phyloP scores from a whole-genome alignment of 192 early-diverging fungal species.

The Backusella parvicylindrica region DNA sequence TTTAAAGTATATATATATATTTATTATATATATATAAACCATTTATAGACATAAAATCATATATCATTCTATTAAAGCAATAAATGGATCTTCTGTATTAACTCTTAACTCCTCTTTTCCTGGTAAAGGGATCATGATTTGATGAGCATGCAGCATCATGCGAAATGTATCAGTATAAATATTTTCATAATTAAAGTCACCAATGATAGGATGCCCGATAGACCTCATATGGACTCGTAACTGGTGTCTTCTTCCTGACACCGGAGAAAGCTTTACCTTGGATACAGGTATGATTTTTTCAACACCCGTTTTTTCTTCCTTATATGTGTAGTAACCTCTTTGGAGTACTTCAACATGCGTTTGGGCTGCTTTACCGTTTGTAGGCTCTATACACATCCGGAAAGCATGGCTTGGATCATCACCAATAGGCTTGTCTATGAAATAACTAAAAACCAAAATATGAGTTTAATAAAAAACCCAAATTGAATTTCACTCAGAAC shows the following conservation, averaged over 20 bases:
- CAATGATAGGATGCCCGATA: conserved; percentile 37
- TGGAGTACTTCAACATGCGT: conserved; percentile 29
- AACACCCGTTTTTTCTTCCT: conserved; percentile 10
- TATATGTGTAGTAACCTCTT: conserved; percentile 22
- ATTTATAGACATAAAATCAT: not conserved
- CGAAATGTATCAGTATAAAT: conserved; percentile 37
- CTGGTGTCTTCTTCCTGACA: conserved; percentile 39
- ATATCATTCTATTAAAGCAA: not conserved
- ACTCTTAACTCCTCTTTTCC: not conserved
- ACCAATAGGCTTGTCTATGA: conserved; percentile 32
- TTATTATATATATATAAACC: not conserved
- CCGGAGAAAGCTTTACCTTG: conserved; percentile 23
- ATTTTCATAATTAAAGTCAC: conserved; percentile 41
- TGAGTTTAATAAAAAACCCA: not conserved
- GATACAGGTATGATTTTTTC: conserved; percentile 12
- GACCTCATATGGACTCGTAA: conserved; percentile 34
- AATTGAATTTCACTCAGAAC: conserved; percentile 6
- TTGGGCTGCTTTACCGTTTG: conserved; percentile 23
- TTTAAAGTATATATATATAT: not conserved
- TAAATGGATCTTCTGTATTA: conserved; percentile 4
- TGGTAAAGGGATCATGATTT: conserved; percentile 26
- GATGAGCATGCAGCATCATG: conserved; percentile 43
- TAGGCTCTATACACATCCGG: conserved; percentile 30
- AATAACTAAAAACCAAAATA: conserved; percentile 17
- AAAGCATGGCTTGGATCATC: conserved; percentile 33